Evolutionary conservation across 163 green algal genomes (phyloP).

Genomic region (Scenedesmus sp.): DNA sequence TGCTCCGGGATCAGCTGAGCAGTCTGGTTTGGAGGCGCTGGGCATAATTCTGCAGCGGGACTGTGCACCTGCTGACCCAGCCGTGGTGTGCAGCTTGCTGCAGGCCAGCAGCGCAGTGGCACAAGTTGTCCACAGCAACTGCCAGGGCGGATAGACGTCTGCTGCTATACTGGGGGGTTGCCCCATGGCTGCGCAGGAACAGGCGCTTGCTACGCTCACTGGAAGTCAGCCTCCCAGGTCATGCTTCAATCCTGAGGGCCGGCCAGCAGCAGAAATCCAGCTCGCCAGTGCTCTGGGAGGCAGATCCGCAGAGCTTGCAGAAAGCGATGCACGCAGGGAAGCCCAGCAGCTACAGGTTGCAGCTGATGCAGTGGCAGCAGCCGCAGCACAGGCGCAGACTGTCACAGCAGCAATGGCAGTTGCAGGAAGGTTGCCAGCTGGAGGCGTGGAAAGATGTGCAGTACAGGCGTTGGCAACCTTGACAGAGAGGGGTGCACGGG

Average conservation of each 20-base stretch:
- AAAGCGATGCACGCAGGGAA: not conserved
- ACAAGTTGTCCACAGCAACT: not conserved
- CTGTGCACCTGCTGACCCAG: not conserved
- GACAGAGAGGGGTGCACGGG: not conserved
- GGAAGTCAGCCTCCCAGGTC: not conserved
- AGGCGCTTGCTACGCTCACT: not conserved
- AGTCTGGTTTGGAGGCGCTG: not conserved
- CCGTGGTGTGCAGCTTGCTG: not conserved
- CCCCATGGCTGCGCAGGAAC: not conserved
- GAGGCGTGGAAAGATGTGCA: not conserved
- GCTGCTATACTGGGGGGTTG: not conserved
- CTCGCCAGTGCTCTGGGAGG: not conserved
- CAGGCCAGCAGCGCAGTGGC: not conserved
- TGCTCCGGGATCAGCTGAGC: not conserved
- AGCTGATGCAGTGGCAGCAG: not conserved
- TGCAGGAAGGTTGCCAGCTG: too few species aligned
- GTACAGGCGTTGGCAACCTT: not conserved
- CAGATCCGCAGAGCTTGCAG: not conserved
- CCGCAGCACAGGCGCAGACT: too few species aligned
- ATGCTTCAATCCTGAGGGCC: not conserved
- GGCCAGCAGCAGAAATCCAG: not conserved
- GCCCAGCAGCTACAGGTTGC: not conserved
- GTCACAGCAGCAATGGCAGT: too few species aligned
- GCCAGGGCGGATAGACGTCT: not conserved
- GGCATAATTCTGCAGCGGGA: not conserved